Base-by-base conservation (phyloP, 2,329 filamentous ascomycete species). In the Trichoderma polysporum region DNA sequence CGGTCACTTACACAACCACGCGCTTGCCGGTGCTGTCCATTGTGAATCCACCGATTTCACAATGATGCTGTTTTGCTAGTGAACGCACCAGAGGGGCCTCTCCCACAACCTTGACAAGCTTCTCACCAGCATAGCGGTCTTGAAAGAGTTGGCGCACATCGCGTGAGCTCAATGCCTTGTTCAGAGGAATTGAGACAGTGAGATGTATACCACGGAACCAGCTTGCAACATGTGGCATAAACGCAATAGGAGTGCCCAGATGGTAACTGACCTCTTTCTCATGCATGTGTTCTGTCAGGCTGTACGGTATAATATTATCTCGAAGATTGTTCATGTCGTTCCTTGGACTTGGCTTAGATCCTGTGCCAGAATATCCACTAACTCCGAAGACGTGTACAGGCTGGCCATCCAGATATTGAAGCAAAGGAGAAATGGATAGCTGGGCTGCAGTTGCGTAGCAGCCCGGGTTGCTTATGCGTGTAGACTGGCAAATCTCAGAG, bases 151-250 rank as follows among this genome's bases (percentile, higher is more conserved):
- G 92, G 69, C 95, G 89, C 72, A 99, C 93, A 76, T 98, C 94
- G 61, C 95, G 90, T 49, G 92, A 94, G 2, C 89, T 92, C 91
- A 98, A 96, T 69, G 88, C 86, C 79, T 94, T 86, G 75, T 90
- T 90, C 9, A 99, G 84, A 13, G 94, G 94, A 58, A 98, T 92
- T 75, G 89, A 93, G 79, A 98, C 94, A 45, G 93, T 94, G n/a
- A 79, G 94, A 91, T 76, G 92, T 89, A 98, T 98, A 70, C 94
- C 94, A 76, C 96, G 91, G 86, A 98, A 98, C 94, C 93, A 98
- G 15, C 56, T 59, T 22, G n/a, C n/a, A n/a, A 97, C 94, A 78
- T 98, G 94, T 7, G 95, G 95, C 67, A 95, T 91, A 77, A 99
- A 98, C 5, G 90, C 91, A 12, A 97, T 89, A 22, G 86, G 81